A percentile compares a stretch with the other conserved stretches of the same genome.
Evolutionary conservation across 441 rosid genomes (phyloP).

Genomic region (Daphne laureola): DNA sequence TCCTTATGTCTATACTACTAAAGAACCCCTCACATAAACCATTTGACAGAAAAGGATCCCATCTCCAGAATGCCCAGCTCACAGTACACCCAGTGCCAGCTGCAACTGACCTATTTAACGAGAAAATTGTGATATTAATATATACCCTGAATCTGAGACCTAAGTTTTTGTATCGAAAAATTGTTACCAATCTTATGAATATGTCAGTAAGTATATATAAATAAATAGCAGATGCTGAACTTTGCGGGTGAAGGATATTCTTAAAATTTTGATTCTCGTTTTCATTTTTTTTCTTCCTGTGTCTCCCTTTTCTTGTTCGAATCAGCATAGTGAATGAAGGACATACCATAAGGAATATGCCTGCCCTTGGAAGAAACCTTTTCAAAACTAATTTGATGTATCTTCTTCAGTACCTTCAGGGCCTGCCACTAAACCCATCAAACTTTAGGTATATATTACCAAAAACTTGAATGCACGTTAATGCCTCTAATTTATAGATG

Average conservation of each 20-base stretch:
- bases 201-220: not conserved
- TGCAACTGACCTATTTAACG: slow-evolving; percentile 43
- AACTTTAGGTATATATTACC: slow-evolving; percentile 38
- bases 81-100: slow-evolving; percentile 41
- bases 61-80: slow-evolving; percentile 29
- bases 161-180: slow-evolving; percentile 20
- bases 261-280: too few species aligned
- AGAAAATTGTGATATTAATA: slow-evolving; percentile 33
- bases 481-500: slow-evolving; percentile 16
- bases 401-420: slow-evolving; percentile 66
- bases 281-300: too few species aligned
- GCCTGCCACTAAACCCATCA: slow-evolving; percentile 80
- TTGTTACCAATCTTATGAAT: slow-evolving; percentile 12
- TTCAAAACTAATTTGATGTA: slow-evolving; percentile 41
- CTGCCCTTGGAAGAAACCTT: slow-evolving; percentile 39
- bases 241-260: too few species aligned
- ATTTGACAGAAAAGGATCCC: slow-evolving; percentile 26
- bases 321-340: slow-evolving; percentile 20
- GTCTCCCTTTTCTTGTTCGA: too few species aligned
- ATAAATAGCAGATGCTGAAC: too few species aligned
- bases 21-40: slow-evolving; percentile 19
- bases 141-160: slow-evolving; percentile 19
- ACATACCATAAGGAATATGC: slow-evolving; percentile 53
- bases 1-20: slow-evolving; percentile 15
- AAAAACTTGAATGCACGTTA: slow-evolving; percentile 16